Evolutionary conservation across 805 yeast genomes (phyloP), one percentile per base, ranked within the genome.

Genomic region (Tanozyma kutaoensis): DNA sequence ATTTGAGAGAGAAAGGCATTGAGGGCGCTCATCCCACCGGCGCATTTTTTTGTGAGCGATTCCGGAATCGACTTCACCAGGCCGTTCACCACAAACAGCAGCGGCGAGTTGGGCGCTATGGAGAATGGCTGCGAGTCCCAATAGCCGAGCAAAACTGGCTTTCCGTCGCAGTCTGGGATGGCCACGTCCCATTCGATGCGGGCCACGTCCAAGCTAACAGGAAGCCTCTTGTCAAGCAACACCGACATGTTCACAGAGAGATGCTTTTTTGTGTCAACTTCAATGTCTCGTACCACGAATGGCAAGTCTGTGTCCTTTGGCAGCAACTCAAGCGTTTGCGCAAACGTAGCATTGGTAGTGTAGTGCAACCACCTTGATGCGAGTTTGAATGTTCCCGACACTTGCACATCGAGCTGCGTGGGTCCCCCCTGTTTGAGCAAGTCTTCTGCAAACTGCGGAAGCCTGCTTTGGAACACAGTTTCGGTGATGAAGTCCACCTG

Each of bases 101-200:
- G 25, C 18, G 8, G 13, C 19, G 6, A 10, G 8, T 23, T 15
- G 5, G 25, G 25, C 19, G 4, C 6, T 4, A 23, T 6, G 4
- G 12, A 8, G n/a, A 23, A 8, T 15, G 25, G 15, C 8, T 12
- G 19, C 12, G 25, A 15, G 12, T 6, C 7, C 19, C 14, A 15
- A n/a, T 12, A n/a, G 1, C 59, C 60, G 4, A 55, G 27, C 10
- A 27, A 25, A 6, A 40, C 30, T 8, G 40, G 36, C 2, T 37
- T 23, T 3, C 24, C 25, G 5, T 40, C 23, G 35, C 61, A 55
- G 28, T 48, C 50, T 15, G 40, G 31, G 2, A 56, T 24, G 8
- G 41, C 36, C 2, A 55, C 20, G 22, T 46, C 42, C 58, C 56
- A 50, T 24, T 43, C 38, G 10, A 50, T 38, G 6, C 38, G 18